A percentile compares a stretch with the other conserved stretches of the same genome.
phyloP scores from a whole-genome alignment of 1,284 basidiomycete genomes.

The Microbotryum silenes-acaulis region DNA sequence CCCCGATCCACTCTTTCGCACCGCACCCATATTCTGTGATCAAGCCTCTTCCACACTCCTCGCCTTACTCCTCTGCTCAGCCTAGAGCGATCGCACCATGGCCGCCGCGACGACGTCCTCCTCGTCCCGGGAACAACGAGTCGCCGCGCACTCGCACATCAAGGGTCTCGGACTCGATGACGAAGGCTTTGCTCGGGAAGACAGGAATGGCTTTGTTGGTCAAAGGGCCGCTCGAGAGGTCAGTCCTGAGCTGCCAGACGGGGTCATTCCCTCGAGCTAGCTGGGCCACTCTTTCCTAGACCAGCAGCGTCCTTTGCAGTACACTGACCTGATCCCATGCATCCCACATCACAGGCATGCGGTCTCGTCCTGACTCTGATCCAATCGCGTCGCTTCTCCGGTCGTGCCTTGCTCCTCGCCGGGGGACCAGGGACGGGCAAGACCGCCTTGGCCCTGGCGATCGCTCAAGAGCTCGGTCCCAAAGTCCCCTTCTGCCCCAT shows the following conservation, averaged over 20 bases:
- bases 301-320: not conserved
- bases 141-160: slow-evolving; percentile 88
- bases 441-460: slow-evolving; percentile 87
- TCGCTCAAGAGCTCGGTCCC: slow-evolving; percentile 85
- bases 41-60: too few species aligned
- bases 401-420: slow-evolving; percentile 74
- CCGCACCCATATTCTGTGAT: too few species aligned
- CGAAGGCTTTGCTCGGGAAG: slow-evolving; percentile 68
- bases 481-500: slow-evolving; percentile 98
- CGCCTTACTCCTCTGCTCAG: too few species aligned
- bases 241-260: not conserved
- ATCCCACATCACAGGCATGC: slow-evolving; percentile 55
- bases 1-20: too few species aligned
- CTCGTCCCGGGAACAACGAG: slow-evolving; percentile 45
- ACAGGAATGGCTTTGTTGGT: slow-evolving; percentile 82
- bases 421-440: slow-evolving; percentile 91
- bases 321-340: not conserved
- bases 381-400: slow-evolving; percentile 84
- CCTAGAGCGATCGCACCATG: too few species aligned
- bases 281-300: not conserved
- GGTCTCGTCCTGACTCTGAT: slow-evolving; percentile 85
- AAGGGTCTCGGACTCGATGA: slow-evolving; percentile 86
- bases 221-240: slow-evolving; percentile 87
- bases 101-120: not conserved
- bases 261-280: not conserved